Percentiles rank a stretch among this genome's conserved stretches.
Evolutionary conservation across 2,329 filamentous ascomycete species (phyloP).

Genomic region (Aspergillus felis): DNA sequence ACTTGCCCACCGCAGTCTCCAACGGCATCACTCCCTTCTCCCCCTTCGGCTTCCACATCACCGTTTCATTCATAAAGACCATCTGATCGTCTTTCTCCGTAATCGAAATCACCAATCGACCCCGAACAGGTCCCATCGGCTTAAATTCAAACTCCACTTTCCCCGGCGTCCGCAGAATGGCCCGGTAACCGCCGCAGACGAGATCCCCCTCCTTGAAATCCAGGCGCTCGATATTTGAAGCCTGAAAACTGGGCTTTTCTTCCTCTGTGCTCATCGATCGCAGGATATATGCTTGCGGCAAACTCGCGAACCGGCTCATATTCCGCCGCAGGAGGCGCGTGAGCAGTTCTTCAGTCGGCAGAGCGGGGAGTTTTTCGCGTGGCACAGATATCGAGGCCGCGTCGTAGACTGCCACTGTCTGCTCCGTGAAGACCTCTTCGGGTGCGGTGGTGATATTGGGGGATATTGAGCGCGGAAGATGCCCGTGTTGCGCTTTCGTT

Average conservation of each 20-base stretch:
- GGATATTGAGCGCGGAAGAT: slow-evolving; percentile 10
- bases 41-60: slow-evolving; percentile 27
- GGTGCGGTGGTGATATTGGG: slow-evolving; percentile 24
- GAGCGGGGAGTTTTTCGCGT: slow-evolving; percentile 15
- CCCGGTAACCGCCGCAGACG: slow-evolving; percentile 31
- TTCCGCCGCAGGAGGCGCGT: slow-evolving; percentile 30
- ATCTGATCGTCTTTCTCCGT: slow-evolving; percentile 13
- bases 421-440: slow-evolving; percentile 11
- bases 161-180: slow-evolving; percentile 20
- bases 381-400: slow-evolving; percentile 16
- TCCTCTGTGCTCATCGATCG: slow-evolving; percentile 14
- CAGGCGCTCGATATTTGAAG: slow-evolving; percentile 21
- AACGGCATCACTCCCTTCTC: slow-evolving; percentile 23
- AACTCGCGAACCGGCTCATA: slow-evolving; percentile 28
- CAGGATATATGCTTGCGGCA: slow-evolving; percentile 30
- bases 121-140: slow-evolving; percentile 12
- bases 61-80: slow-evolving; percentile 26
- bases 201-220: slow-evolving; percentile 29
- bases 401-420: slow-evolving; percentile 24
- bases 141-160: slow-evolving; percentile 31
- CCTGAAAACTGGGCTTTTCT: slow-evolving; percentile 22
- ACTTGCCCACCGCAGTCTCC: slow-evolving; percentile 24
- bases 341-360: slow-evolving; percentile 19
- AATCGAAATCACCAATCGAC: slow-evolving; percentile 24
- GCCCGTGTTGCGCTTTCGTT: slow-evolving; percentile 16